Evolutionary conservation across 129 eudicot genomes (phyloP).

Genomic region (Lonicera japonica): DNA sequence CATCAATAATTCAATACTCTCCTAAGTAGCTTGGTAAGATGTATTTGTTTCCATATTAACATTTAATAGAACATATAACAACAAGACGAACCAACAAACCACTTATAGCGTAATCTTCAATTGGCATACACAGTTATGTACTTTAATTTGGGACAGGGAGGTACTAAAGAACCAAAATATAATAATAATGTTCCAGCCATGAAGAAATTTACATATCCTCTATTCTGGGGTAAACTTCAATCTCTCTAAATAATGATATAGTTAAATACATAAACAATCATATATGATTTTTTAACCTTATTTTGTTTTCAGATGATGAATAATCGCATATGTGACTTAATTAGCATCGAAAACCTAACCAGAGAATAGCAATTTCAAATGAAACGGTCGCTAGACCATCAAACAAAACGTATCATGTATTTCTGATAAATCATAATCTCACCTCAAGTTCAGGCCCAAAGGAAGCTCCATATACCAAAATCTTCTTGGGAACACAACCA

Average conservation of each 20-base stretch:
- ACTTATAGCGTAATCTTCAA: too few species aligned
- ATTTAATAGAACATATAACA: not conserved
- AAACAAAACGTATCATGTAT: not conserved
- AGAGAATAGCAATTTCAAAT: not conserved
- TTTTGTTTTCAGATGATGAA: not conserved
- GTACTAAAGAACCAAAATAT: too few species aligned
- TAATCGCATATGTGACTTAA: not conserved
- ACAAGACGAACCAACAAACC: too few species aligned
- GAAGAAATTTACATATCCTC: too few species aligned
- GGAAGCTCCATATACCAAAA: slow-evolving; percentile 82
- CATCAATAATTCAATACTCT: not conserved
- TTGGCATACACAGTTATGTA: too few species aligned
- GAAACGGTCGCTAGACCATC: not conserved
- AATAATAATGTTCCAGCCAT: too few species aligned
- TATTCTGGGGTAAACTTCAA: too few species aligned
- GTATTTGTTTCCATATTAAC: not conserved
- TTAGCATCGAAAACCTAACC: not conserved
- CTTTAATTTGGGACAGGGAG: too few species aligned
- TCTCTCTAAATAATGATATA: not conserved
- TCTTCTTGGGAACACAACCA: slow-evolving; percentile 98
- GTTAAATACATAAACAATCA: not conserved
- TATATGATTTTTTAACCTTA: not conserved
- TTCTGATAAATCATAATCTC: slow-evolving; percentile 23
- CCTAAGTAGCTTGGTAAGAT: not conserved
- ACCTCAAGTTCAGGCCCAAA: slow-evolving; percentile 96